Evolutionary conservation across 1,284 basidiomycete species (phyloP).

Genomic region (Heliocybe sulcata): DNA sequence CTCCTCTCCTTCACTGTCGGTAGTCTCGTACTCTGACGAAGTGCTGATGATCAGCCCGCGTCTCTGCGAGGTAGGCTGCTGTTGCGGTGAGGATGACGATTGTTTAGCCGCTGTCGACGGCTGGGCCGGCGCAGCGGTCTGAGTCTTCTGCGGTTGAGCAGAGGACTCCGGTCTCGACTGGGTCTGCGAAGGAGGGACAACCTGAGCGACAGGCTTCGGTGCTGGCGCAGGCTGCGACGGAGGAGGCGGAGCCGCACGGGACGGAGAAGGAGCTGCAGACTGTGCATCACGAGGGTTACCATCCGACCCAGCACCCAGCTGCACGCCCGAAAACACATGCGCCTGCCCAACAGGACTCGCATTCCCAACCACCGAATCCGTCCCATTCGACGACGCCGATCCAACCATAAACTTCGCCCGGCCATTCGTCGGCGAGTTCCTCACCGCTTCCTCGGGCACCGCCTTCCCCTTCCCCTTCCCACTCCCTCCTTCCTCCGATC

Average conservation of each 20-base stretch:
- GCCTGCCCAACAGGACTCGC: too few species aligned
- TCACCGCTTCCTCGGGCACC: neutral
- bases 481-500: neutral
- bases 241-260: too few species aligned
- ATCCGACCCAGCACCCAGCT: too few species aligned
- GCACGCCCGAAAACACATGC: too few species aligned
- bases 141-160: neutral
- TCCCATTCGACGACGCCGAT: neutral
- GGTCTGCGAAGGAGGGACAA: too few species aligned
- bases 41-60: slow-evolving; percentile 5
- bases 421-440: neutral
- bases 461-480: neutral
- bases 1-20: slow-evolving; percentile 10
- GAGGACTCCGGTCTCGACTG: too few species aligned
- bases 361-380: neutral
- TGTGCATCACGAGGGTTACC: too few species aligned
- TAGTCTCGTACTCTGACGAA: slow-evolving; percentile 10
- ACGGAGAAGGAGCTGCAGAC: too few species aligned
- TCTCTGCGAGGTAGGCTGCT: neutral
- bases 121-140: neutral
- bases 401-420: neutral
- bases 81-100: neutral
- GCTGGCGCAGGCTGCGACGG: too few species aligned
- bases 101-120: neutral
- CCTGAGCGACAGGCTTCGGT: too few species aligned